Conservation (phyloP, 805 yeast species). For the Ogataea haglerorum region DNA sequence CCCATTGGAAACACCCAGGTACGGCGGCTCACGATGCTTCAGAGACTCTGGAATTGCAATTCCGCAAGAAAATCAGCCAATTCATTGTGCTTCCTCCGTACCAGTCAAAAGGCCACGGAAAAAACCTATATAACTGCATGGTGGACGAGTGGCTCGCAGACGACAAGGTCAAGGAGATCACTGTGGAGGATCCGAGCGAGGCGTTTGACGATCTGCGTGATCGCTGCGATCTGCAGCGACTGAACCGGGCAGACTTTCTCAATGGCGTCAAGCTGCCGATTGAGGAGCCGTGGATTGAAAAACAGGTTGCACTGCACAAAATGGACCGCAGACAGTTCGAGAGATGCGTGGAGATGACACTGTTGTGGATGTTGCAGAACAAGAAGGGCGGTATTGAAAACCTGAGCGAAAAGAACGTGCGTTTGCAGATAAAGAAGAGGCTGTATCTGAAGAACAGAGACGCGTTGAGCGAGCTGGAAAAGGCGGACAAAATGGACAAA, state of each 20-base stretch:
- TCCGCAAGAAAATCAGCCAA: conserved; percentile 80
- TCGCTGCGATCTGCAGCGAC: conserved; percentile 62
- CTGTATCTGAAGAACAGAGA: conserved; percentile 78
- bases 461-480: conserved; percentile 63
- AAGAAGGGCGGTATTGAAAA: conserved; percentile 24
- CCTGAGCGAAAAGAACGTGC: conserved; percentile 35
- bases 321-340: conserved; percentile 76
- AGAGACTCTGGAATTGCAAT: conserved; percentile 29
- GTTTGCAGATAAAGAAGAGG: conserved; percentile 69
- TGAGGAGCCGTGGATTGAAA: conserved; percentile 37
- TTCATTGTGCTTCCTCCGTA: conserved; percentile 80
- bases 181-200: conserved; percentile 94
- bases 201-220: conserved; percentile 89
- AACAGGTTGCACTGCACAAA: conserved; percentile 43
- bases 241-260: conserved; percentile 34
- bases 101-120: conserved; percentile 74
- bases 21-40: conserved; percentile 45
- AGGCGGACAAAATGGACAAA: conserved; percentile 62
- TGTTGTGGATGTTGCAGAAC: conserved; percentile 40
- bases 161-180: conserved; percentile 57
- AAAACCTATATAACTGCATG: conserved; percentile 55
- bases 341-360: conserved; percentile 72
- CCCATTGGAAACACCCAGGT: conserved; percentile 74
- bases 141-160: conserved; percentile 55
- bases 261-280: conserved; percentile 29